Evolutionary conservation across 768 basidiomycete species (phyloP).

Genomic region (Wakefieldia striispora): DNA sequence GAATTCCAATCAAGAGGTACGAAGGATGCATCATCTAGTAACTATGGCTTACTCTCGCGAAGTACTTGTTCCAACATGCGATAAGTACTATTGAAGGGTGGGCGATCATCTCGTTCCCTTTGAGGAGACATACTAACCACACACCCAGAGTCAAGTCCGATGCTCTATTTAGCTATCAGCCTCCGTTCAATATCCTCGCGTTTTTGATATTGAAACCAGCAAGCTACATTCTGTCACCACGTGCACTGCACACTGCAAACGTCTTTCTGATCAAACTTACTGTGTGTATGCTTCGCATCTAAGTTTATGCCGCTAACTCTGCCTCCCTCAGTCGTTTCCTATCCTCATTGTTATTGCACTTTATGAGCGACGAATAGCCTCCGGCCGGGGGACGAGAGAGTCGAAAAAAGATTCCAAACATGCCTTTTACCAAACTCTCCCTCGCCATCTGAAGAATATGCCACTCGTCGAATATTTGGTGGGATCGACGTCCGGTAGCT

Average conservation of each 20-base stretch:
- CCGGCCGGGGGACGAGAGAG: conserved; percentile 50
- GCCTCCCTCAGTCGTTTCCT: conserved; percentile 58
- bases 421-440: conserved; percentile 60
- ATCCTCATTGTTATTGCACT: conserved; percentile 70
- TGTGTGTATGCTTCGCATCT: conserved; percentile 36
- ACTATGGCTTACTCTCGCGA: conserved; percentile 17
- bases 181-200: conserved; percentile 84
- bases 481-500: conserved; percentile 62
- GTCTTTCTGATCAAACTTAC: conserved; percentile 85
- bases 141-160: conserved; percentile 75
- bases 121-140: conserved; percentile 3
- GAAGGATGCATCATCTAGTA: background rate
- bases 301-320: background rate
- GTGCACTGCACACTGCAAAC: conserved; percentile 77
- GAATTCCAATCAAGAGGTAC: conserved; percentile 63
- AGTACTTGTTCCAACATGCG: conserved; percentile 87
- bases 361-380: conserved; percentile 72
- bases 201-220: conserved; percentile 78
- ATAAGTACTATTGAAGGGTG: conserved; percentile 89
- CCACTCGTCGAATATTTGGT: conserved; percentile 74
- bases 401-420: conserved; percentile 52
- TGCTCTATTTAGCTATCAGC: conserved; percentile 88
- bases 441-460: conserved; percentile 69
- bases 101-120: background rate
- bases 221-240: conserved; percentile 70